These are phyloP conservation scores for Arabidopsis suecica DNA, from an alignment of 345 rosid genomes.

Conservation along the genomic window DNA sequence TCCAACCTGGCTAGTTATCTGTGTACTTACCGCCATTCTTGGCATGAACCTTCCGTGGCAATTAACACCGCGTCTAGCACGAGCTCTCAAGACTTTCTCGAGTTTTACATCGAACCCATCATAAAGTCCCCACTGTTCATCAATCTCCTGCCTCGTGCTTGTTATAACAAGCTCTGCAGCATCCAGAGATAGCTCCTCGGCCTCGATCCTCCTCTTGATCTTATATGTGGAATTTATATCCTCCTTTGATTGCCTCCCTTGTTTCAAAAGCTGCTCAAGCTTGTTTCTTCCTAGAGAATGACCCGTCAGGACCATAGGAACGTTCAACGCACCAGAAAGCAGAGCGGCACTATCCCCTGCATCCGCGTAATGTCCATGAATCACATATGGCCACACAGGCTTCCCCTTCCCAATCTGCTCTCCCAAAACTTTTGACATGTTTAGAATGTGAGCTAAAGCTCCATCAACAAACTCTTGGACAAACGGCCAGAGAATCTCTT, in stretches of 20 bases:
- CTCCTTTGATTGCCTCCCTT: slow-evolving; percentile 86
- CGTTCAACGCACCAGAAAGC: slow-evolving; percentile 91
- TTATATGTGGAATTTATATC: slow-evolving; percentile 92
- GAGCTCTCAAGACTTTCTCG: slow-evolving; percentile 90
- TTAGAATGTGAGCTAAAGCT: slow-evolving; percentile 83
- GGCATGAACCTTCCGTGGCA: slow-evolving; percentile 98
- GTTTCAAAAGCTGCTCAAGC: slow-evolving; percentile 94
- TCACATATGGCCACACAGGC: slow-evolving; percentile 95
- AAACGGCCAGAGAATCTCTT: slow-evolving; percentile 89
- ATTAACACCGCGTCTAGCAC: slow-evolving; percentile 87
- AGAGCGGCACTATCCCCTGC: slow-evolving; percentile 95
- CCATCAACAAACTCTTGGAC: slow-evolving; percentile 98
- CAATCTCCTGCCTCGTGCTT: slow-evolving; percentile 93
- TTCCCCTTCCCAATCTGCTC: slow-evolving; percentile 88
- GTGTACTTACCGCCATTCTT: slow-evolving; percentile 82
- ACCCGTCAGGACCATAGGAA: slow-evolving; percentile 98
- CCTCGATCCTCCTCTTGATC: slow-evolving; percentile 95
- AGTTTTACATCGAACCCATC: slow-evolving; percentile 98
- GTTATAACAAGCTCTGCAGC: slow-evolving; percentile 98
- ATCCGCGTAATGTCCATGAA: slow-evolving; percentile 96
- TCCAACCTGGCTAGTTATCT: background rate
- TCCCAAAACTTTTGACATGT: slow-evolving; percentile 88
- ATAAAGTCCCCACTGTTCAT: slow-evolving; percentile 99
- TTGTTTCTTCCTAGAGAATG: slow-evolving; percentile 98
- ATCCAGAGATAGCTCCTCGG: slow-evolving; percentile 90